Evolutionary conservation across 345 rosid species (phyloP), one percentile per base, ranked within the genome.

Genomic region (Euphorbia tirucalli): DNA sequence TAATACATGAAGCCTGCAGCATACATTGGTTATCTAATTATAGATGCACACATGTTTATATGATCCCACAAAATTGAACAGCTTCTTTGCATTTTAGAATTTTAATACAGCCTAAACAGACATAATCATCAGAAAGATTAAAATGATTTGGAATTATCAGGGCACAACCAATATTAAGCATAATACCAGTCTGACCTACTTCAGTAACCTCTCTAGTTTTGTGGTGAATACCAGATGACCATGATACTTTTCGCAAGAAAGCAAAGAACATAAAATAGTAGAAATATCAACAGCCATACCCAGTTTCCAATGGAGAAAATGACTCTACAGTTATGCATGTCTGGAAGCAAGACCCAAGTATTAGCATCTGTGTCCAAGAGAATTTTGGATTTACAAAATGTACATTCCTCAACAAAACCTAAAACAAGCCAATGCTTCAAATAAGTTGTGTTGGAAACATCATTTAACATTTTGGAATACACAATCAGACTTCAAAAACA

Each of bases 261-360:
- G 28, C n/a, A 44, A 58, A 66, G 50, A 32, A 73, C 39, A 27
- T 13, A 15, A 32, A 71, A 69, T 39, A 52, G 74, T 8, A 43
- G 77, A 19, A 61, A 7, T 27, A 43, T 72, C 22, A 74, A 41
- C 62, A 44, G 39, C 49, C 78, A 10, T 83, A 94, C 98, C 93
- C 80, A 18, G 90, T 81, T 75, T 80, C 87, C 67, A 89, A 83
- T 30, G 97, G 96, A 41, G 98, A 94, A 72, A 89, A 92, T n/a
- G 83, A 79, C 74, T 83, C 85, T 64, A 94, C 78, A 37, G 72
- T 75, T 48, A 94, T 80, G 82, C 91, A 90, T 71, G 91, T 89
- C 84, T 75, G 87, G 77, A 71, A 85, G 83, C 98, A 94, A 59
- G 89, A 86, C 56, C 98, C 97, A 44, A 94, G 90, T 82, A 92